These are phyloP conservation scores for Prunus salicina DNA, from an alignment of 306 rosid species.

Conservation along the genomic window DNA sequence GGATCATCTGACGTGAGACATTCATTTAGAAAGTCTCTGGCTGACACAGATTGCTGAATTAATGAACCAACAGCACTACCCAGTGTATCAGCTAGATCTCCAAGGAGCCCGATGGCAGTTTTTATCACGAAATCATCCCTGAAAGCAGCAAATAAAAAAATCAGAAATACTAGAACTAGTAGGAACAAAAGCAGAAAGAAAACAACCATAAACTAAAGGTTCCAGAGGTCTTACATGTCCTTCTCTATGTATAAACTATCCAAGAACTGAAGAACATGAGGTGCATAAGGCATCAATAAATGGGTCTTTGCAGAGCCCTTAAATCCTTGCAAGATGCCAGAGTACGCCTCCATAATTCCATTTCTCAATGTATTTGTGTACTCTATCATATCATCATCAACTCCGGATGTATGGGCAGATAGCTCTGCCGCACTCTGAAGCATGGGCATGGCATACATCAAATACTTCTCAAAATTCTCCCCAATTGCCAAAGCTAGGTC, in stretches of 20 bases:
- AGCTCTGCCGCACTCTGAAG: slow-evolving; percentile 97
- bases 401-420: slow-evolving; percentile 64
- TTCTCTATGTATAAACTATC: slow-evolving; percentile 78
- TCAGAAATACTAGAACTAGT: not conserved
- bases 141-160: slow-evolving; percentile 20
- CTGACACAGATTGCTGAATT: slow-evolving; percentile 79
- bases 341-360: slow-evolving; percentile 91
- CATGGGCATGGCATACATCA: slow-evolving; percentile 94
- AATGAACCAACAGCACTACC: slow-evolving; percentile 65
- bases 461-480: slow-evolving; percentile 87
- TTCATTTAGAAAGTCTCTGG: slow-evolving; percentile 82
- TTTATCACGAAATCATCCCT: slow-evolving; percentile 89
- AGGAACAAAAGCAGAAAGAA: not conserved
- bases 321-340: slow-evolving; percentile 93
- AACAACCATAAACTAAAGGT: slow-evolving; percentile 1
- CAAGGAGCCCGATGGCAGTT: slow-evolving; percentile 91
- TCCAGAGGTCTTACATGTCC: slow-evolving; percentile 66
- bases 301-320: slow-evolving; percentile 85
- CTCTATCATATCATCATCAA: slow-evolving; percentile 86
- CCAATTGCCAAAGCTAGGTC: slow-evolving; percentile 96
- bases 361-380: slow-evolving; percentile 90
- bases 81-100: slow-evolving; percentile 88
- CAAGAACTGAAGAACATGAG: slow-evolving; percentile 84
- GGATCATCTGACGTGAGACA: slow-evolving; percentile 82
- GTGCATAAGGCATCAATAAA: slow-evolving; percentile 82